Evolutionary conservation across 495 filamentous ascomycete genomes (phyloP).

Genomic region (Neurospora sp.): DNA sequence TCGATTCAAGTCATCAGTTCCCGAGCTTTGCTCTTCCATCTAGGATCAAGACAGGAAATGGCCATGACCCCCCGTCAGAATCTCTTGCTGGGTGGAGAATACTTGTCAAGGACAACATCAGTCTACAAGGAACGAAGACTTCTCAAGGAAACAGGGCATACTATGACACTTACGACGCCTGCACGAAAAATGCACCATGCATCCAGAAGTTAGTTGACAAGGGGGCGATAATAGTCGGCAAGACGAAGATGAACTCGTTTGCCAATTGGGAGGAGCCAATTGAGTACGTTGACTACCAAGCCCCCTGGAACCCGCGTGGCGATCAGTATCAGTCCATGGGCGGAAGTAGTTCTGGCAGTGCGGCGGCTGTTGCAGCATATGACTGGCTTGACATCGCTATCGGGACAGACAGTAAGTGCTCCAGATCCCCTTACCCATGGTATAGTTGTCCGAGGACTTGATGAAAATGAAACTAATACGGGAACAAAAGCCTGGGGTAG

Average conservation of each 20-base stretch:
- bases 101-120: slow-evolving; percentile 51
- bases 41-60: not conserved
- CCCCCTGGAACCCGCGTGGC: slow-evolving; percentile 48
- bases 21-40: not conserved
- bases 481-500: not conserved
- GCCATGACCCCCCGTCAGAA: not conserved
- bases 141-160: slow-evolving; percentile 47
- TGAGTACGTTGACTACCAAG: slow-evolving; percentile 43
- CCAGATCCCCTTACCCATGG: not conserved
- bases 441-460: not conserved
- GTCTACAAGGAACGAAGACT: slow-evolving; percentile 44
- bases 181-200: slow-evolving; percentile 33
- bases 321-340: slow-evolving; percentile 33
- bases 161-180: slow-evolving; percentile 41
- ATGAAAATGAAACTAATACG: not conserved
- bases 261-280: slow-evolving; percentile 47
- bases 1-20: not conserved
- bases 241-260: slow-evolving; percentile 50
- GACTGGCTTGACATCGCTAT: slow-evolving; percentile 47
- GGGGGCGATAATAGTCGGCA: slow-evolving; percentile 50
- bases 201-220: slow-evolving; percentile 49
- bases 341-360: slow-evolving; percentile 38
- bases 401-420: slow-evolving; percentile 26
- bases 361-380: slow-evolving; percentile 39
- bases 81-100: not conserved